A percentile compares a stretch with the other conserved stretches of the same genome.
Evolutionary conservation across 2,329 filamentous ascomycete genomes (phyloP).

Genomic region (Fusarium beomiforme): DNA sequence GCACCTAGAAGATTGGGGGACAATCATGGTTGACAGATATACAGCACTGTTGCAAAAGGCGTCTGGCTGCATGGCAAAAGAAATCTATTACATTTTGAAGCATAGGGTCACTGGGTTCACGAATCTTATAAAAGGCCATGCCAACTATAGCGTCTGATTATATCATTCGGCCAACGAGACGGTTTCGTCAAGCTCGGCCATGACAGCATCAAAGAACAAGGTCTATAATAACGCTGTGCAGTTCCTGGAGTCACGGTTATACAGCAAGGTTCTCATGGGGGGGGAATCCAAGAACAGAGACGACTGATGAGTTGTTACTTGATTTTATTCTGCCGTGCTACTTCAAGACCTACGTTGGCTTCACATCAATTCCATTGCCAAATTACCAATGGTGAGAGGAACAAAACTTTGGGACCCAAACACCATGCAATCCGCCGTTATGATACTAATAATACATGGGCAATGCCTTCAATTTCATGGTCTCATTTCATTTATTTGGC

Average conservation of each 20-base stretch:
- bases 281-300: not conserved
- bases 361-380: slow-evolving; percentile 10
- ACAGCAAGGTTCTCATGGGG: no score
- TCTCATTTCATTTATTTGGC: slow-evolving; percentile 37
- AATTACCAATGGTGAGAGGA: not conserved
- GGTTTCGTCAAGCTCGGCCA: no score
- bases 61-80: slow-evolving; percentile 5
- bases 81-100: not conserved
- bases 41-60: slow-evolving; percentile 1
- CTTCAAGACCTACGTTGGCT: slow-evolving; percentile 19
- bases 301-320: not conserved
- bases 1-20: not conserved
- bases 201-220: no score
- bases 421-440: not conserved
- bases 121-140: not conserved
- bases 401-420: not conserved
- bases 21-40: not conserved
- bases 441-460: slow-evolving; percentile 14
- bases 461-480: not conserved
- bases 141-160: not conserved
- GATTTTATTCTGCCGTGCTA: slow-evolving; percentile 10
- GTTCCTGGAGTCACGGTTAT: no score
- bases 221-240: no score
- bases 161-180: no score
- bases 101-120: no score